Percentiles rank a stretch among this genome's conserved stretches.
phyloP scores from a whole-genome alignment of 257 asterid genomes.

The Penstemon newberryi region DNA sequence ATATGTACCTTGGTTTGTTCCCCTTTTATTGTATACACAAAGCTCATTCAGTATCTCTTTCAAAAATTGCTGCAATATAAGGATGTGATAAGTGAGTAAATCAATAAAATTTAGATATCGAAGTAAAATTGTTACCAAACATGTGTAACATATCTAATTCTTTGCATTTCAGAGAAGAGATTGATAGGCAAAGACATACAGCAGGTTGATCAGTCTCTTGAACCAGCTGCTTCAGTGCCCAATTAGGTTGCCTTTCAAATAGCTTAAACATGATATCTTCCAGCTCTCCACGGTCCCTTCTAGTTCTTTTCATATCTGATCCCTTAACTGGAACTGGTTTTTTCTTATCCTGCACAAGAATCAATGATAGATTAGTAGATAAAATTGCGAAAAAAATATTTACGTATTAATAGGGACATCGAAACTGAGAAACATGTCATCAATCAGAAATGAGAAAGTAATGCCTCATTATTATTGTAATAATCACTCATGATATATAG shows the following conservation, averaged over 20 bases:
- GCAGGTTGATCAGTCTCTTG: constrained; percentile 96
- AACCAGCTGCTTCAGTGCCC: constrained; percentile 92
- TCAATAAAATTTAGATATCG: background rate
- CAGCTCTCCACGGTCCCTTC: constrained; percentile 89
- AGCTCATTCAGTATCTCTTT: constrained; percentile 89
- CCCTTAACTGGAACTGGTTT: constrained; percentile 76
- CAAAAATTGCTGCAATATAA: constrained; percentile 69
- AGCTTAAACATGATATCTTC: constrained; percentile 97
- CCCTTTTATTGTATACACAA: constrained; percentile 86
- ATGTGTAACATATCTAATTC: background rate
- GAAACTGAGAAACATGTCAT: background rate
- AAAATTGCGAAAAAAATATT: background rate
- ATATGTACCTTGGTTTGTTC: constrained; percentile 87
- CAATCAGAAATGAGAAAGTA: background rate
- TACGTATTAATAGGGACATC: background rate
- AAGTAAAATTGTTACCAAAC: background rate
- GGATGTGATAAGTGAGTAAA: background rate
- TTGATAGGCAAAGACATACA: constrained; percentile 41
- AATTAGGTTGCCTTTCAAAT: constrained; percentile 85
- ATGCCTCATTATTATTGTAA: background rate
- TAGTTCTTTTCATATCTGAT: constrained; percentile 76
- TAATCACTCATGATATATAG: background rate
- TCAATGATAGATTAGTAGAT: background rate
- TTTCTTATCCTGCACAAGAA: constrained; percentile 70
- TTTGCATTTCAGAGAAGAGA: background rate